phyloP scores from a whole-genome alignment of 2,329 filamentous ascomycete species.

The Cladosporium austrohemisphaericum region DNA sequence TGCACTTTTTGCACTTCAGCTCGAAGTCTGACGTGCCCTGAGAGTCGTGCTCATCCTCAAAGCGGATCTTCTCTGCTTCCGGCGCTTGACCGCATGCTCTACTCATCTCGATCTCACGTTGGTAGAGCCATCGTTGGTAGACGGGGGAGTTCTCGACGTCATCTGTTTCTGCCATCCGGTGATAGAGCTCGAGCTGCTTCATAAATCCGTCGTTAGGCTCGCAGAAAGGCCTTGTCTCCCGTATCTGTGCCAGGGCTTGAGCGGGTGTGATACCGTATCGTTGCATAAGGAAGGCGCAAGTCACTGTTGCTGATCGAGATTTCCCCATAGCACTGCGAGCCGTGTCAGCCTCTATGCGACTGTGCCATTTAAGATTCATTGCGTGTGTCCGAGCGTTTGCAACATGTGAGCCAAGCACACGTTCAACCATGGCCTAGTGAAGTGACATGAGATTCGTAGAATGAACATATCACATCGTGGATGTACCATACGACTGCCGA shows the following conservation, averaged over 20 bases:
- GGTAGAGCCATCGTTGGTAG: constrained; percentile 77
- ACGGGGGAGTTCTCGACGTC: constrained; percentile 64
- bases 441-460: too few species aligned
- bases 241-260: constrained; percentile 68
- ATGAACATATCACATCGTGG: too few species aligned
- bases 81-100: constrained; percentile 76
- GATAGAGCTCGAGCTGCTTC: constrained; percentile 80
- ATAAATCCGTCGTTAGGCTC: constrained; percentile 93
- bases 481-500: too few species aligned
- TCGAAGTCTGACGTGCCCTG: constrained; percentile 50
- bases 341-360: background rate
- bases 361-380: too few species aligned
- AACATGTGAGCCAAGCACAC: too few species aligned
- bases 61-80: constrained; percentile 69
- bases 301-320: constrained; percentile 81
- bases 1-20: constrained; percentile 87
- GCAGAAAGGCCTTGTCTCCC: constrained; percentile 68
- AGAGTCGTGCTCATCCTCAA: constrained; percentile 64
- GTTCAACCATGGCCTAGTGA: too few species aligned
- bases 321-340: constrained; percentile 84
- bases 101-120: constrained; percentile 61
- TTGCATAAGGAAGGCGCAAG: constrained; percentile 79
- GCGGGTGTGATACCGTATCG: constrained; percentile 48
- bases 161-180: constrained; percentile 64
- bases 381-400: too few species aligned